These are phyloP conservation scores for Ogataea pini DNA, from an alignment of 805 yeast species.

Conservation along the genomic window DNA sequence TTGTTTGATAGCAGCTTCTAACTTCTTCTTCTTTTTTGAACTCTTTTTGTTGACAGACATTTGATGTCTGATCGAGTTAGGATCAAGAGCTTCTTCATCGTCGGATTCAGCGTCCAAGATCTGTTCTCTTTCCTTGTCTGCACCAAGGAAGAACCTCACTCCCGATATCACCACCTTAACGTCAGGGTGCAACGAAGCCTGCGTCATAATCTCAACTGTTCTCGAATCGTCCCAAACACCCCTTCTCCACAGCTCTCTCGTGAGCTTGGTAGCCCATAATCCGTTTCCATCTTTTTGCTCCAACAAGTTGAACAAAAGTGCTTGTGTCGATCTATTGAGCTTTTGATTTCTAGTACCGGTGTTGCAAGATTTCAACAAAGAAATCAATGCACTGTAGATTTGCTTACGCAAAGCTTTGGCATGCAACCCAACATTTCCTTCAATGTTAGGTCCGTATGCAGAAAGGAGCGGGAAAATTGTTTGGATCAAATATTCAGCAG, in stretches of 20 bases:
- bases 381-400: slow-evolving; percentile 75
- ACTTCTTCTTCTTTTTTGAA: slow-evolving; percentile 74
- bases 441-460: slow-evolving; percentile 58
- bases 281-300: slow-evolving; percentile 80
- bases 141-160: slow-evolving; percentile 87
- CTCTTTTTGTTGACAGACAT: slow-evolving; percentile 82
- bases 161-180: slow-evolving; percentile 87
- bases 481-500: slow-evolving; percentile 79
- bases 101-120: slow-evolving; percentile 72
- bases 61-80: slow-evolving; percentile 74
- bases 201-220: slow-evolving; percentile 96
- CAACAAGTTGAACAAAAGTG: slow-evolving; percentile 80
- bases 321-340: slow-evolving; percentile 87
- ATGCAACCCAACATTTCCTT: slow-evolving; percentile 53
- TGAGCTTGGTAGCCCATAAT: slow-evolving; percentile 92
- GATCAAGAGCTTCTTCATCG: slow-evolving; percentile 67
- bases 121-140: slow-evolving; percentile 91
- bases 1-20: slow-evolving; percentile 71
- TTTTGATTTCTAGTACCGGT: slow-evolving; percentile 89
- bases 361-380: slow-evolving; percentile 78
- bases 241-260: slow-evolving; percentile 95
- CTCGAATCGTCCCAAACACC: slow-evolving; percentile 98
- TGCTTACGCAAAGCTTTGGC: slow-evolving; percentile 83
- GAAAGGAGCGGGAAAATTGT: slow-evolving; percentile 83
- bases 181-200: slow-evolving; percentile 88